Conservation (phyloP, 371 early-diverging fungal species). For the Apophysomyces elegans region DNA sequence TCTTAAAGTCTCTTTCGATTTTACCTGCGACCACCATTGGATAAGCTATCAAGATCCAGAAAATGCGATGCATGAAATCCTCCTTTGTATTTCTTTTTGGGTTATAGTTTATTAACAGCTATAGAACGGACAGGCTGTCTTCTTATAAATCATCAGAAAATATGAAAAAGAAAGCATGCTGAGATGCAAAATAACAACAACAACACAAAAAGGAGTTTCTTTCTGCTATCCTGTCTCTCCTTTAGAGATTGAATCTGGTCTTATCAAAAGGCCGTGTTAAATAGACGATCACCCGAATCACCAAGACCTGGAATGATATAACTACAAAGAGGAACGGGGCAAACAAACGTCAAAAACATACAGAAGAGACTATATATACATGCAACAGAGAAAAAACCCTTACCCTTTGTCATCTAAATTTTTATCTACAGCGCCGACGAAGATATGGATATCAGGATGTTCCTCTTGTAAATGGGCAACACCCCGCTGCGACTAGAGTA, state of each 20-base stretch:
- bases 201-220: too few relatives aligned
- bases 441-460: conserved; percentile 80
- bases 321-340: conserved; percentile 22
- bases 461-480: conserved; percentile 58
- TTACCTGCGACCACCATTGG: neutral
- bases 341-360: neutral
- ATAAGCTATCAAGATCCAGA: neutral
- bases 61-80: neutral
- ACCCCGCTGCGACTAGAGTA: conserved; percentile 56
- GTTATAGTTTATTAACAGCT: neutral
- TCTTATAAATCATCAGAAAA: neutral
- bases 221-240: too few relatives aligned
- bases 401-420: conserved; percentile 65
- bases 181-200: too few relatives aligned
- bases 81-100: too few relatives aligned
- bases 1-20: neutral
- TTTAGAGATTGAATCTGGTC: neutral
- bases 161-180: neutral
- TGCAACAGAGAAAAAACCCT: neutral
- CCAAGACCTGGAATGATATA: conserved; percentile 79
- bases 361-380: neutral
- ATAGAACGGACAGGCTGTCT: neutral
- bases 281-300: conserved; percentile 80
- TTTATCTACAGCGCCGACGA: conserved; percentile 76
- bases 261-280: conserved; percentile 50